These are phyloP conservation scores for Pontederia crassipes DNA, from an alignment of 176 grass and related monocot genomes.

Conservation along the genomic window DNA sequence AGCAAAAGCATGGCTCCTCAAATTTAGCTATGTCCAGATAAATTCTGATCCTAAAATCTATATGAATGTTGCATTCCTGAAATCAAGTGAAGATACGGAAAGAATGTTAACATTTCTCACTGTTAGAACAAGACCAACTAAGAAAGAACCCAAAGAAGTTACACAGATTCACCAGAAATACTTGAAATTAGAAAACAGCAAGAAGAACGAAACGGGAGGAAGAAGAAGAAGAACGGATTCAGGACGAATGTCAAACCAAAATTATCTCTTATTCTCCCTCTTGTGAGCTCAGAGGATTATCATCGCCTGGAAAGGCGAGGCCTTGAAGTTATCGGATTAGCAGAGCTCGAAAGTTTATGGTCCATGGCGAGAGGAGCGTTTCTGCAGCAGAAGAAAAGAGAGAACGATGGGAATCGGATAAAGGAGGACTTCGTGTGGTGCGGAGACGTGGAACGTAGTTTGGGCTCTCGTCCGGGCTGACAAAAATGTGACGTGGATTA, in stretches of 20 bases:
- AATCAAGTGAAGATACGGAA: not conserved
- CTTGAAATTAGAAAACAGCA: too few relatives aligned
- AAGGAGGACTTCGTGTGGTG: not conserved
- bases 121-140: not conserved
- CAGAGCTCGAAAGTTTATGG: not conserved
- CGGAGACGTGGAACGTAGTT: slow-evolving; percentile 2
- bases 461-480: too few relatives aligned
- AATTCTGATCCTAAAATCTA: slow-evolving; percentile 7
- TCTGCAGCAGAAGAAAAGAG: not conserved
- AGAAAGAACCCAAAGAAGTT: too few relatives aligned
- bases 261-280: too few relatives aligned
- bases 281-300: not conserved
- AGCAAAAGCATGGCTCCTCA: not conserved
- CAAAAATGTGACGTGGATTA: too few relatives aligned
- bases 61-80: not conserved
- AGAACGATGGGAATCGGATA: not conserved
- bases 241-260: too few relatives aligned
- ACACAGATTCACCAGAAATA: too few relatives aligned
- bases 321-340: not conserved
- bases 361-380: not conserved
- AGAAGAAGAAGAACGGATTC: too few relatives aligned
- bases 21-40: not conserved
- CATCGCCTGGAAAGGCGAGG: not conserved
- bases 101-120: not conserved
- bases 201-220: too few relatives aligned